Evolutionary conservation across 2,329 filamentous ascomycete species (phyloP).

Genomic region (Aspergillus amoenus): DNA sequence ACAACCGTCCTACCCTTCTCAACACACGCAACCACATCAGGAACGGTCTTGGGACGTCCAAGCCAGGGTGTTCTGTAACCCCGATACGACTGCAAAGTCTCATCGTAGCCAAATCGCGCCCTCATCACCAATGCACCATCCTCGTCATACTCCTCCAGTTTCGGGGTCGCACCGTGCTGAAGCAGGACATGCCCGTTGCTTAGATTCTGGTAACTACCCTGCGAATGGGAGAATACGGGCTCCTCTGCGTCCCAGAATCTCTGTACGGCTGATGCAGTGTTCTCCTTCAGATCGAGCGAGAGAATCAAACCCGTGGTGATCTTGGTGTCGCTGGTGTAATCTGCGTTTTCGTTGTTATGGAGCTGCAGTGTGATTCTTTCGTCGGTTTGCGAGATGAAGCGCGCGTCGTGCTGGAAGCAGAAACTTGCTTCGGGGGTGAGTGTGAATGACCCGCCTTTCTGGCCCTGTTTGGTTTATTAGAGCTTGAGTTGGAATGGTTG

Average conservation of each 20-base stretch:
- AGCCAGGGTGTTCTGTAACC: conserved; percentile 5
- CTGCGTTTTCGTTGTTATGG: background rate
- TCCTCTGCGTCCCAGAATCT: background rate
- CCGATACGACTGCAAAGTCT: background rate
- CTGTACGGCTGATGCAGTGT: background rate
- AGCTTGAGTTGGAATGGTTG: conserved; percentile 11
- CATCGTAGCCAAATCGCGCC: background rate
- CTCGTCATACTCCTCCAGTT: background rate
- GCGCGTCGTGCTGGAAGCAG: conserved; percentile 32
- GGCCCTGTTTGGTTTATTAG: conserved; percentile 13
- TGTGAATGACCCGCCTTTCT: conserved; percentile 25
- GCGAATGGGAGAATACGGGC: background rate
- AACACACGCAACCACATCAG: background rate
- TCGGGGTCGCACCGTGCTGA: background rate
- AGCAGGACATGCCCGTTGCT: background rate
- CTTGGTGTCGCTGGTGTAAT: background rate
- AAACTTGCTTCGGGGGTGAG: conserved; percentile 20
- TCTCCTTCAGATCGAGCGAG: background rate
- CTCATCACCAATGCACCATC: background rate
- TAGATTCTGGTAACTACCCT: background rate
- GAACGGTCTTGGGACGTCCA: background rate
- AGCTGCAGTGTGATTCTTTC: background rate
- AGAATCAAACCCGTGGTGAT: background rate
- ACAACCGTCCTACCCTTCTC: conserved; percentile 18
- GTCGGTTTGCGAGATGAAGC: conserved; percentile 17